Percentiles rank a stretch among this genome's conserved stretches.
Conservation (phyloP, 352 stramenopile species). For the Pythium aristosporum region DNA sequence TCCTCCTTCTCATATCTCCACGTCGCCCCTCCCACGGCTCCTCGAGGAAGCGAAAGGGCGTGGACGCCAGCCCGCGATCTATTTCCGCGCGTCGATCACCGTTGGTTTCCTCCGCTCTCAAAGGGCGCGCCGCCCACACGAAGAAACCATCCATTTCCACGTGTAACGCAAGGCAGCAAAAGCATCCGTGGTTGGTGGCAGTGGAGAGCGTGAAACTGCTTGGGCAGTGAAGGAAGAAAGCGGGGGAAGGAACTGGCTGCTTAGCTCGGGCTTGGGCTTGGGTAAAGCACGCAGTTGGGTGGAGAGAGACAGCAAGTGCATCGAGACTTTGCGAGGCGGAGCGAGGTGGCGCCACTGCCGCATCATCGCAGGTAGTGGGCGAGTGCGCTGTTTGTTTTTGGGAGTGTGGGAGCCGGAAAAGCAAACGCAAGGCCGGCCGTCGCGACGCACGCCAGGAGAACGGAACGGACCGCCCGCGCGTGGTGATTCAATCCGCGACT, state of each 20-base stretch:
- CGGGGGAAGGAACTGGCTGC: background rate
- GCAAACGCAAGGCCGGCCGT: background rate
- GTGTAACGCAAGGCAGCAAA: background rate
- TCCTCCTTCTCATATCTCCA: no score
- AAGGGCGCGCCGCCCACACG: background rate
- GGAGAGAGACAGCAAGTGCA: background rate
- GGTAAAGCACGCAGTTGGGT: background rate
- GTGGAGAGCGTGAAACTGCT: constrained; percentile 3
- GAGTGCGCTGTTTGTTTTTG: background rate
- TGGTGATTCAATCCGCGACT: background rate
- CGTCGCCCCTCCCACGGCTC: no score
- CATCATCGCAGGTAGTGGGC: constrained; percentile 1
- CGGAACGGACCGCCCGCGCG: background rate
- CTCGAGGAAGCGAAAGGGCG: no score
- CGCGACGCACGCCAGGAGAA: constrained; percentile 14
- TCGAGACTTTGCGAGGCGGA: background rate
- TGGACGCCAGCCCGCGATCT: background rate
- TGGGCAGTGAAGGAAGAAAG: constrained; percentile 1
- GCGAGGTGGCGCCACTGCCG: background rate
- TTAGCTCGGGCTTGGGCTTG: background rate
- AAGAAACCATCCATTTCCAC: background rate
- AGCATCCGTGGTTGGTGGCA: background rate
- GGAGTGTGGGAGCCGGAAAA: background rate
- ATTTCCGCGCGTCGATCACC: background rate
- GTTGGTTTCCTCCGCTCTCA: background rate